A percentile compares a stretch with the other conserved stretches of the same genome.
Conservation (phyloP, 176 grass and related monocot genomes). For the Eremochloa ophiuroides region DNA sequence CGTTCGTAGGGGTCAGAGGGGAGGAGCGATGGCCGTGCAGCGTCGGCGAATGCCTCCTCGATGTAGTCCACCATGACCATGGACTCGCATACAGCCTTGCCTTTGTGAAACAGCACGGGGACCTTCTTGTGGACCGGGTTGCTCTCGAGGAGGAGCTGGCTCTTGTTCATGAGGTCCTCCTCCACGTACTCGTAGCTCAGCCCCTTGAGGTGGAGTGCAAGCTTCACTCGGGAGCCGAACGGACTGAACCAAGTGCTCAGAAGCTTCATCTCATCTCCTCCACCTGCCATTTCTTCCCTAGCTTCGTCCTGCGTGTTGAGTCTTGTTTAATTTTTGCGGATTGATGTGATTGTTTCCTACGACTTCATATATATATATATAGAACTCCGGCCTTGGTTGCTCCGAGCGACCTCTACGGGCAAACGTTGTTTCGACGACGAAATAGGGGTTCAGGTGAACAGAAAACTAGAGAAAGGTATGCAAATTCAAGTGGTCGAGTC, state of each 20-base stretch:
- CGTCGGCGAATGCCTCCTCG: background rate
- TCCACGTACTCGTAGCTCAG: too few relatives aligned
- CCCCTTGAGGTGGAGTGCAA: conserved; percentile 20
- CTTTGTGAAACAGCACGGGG: background rate
- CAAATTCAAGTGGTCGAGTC: background rate
- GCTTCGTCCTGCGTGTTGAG: background rate
- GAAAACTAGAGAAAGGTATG: background rate
- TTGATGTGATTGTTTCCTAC: background rate
- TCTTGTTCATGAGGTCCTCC: too few relatives aligned
- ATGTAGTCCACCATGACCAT: background rate
- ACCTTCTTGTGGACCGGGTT: too few relatives aligned
- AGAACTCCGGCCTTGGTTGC: background rate
- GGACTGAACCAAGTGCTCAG: conserved; percentile 2
- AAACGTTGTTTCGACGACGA: background rate
- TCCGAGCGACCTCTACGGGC: background rate
- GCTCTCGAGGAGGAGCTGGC: too few relatives aligned
- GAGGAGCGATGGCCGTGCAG: background rate
- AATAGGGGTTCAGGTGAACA: background rate
- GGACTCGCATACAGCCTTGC: background rate
- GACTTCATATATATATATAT: background rate
- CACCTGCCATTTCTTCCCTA: background rate
- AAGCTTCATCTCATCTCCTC: background rate
- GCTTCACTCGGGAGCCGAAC: conserved; percentile 3
- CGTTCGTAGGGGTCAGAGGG: background rate
- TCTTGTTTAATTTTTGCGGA: background rate